These are phyloP conservation scores for Ophidiomyces ophidiicola DNA, from an alignment of 2,329 filamentous ascomycete species.

Conservation along the genomic window DNA sequence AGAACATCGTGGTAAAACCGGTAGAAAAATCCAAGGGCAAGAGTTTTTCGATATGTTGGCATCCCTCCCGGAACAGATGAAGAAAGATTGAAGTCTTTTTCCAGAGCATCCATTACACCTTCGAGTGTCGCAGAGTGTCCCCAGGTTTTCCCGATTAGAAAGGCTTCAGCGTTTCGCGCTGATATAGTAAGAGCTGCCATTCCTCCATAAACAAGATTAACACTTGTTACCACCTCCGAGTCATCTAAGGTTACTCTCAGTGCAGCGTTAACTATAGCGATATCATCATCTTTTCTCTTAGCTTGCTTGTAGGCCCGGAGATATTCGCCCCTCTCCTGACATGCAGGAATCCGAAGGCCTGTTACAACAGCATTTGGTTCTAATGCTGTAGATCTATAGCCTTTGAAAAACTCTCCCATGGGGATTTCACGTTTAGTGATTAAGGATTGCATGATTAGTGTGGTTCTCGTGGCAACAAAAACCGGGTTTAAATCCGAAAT, in stretches of 20 bases:
- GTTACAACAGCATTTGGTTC: constrained; percentile 72
- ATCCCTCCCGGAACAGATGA: constrained; percentile 94
- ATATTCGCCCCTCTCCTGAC: constrained; percentile 63
- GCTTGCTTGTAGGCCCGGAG: constrained; percentile 90
- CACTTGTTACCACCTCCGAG: constrained; percentile 56
- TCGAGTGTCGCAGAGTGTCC: constrained; percentile 74
- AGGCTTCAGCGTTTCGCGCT: constrained; percentile 65
- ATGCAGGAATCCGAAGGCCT: constrained; percentile 71
- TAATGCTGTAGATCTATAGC: constrained; percentile 75
- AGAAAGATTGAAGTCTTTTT: constrained; percentile 72
- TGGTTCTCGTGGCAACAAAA: constrained; percentile 73
- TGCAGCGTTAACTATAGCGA: constrained; percentile 89
- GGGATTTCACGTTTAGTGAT: constrained; percentile 68
- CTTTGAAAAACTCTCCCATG: constrained; percentile 84
- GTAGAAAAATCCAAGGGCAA: constrained; percentile 92
- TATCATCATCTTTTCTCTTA: constrained; percentile 95
- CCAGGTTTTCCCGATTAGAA: constrained; percentile 64
- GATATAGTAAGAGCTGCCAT: constrained; percentile 89
- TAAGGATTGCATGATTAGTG: constrained; percentile 66
- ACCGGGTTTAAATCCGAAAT: constrained; percentile 96
- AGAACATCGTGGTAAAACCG: constrained; percentile 89
- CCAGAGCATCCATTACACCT: constrained; percentile 79
- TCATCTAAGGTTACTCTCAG: constrained; percentile 61
- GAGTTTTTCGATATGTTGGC: constrained; percentile 85
- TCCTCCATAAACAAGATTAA: constrained; percentile 79